phyloP scores from a whole-genome alignment of 2,329 filamentous ascomycete species.

The Elsinoe perseae region DNA sequence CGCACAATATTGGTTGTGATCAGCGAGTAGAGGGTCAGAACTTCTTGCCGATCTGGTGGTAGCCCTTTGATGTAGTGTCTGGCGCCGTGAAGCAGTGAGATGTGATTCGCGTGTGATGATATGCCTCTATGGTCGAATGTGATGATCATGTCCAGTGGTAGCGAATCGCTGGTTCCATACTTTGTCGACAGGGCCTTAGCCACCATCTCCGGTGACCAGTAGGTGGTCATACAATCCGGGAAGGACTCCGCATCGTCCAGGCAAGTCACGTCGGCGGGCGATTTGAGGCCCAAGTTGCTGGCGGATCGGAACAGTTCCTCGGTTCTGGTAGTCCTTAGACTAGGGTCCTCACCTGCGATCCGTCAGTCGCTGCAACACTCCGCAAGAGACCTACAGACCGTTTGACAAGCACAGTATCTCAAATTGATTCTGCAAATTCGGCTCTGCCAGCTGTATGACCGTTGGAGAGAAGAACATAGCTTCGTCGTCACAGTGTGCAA shows the following conservation, averaged over 20 bases:
- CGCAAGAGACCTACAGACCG: slow-evolving; percentile 49
- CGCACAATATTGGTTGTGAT: slow-evolving; percentile 59
- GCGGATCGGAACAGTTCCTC: not conserved
- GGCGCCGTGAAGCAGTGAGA: slow-evolving; percentile 73
- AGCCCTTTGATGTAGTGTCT: slow-evolving; percentile 57
- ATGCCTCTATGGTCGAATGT: slow-evolving; percentile 75
- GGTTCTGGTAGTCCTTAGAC: not conserved
- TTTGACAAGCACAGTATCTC: slow-evolving; percentile 90
- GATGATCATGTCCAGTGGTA: slow-evolving; percentile 57
- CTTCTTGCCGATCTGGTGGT: slow-evolving; percentile 54
- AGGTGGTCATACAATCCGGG: slow-evolving; percentile 77
- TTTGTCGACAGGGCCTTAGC: not conserved
- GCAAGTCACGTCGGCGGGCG: slow-evolving; percentile 74
- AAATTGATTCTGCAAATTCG: slow-evolving; percentile 75
- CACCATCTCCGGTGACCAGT: slow-evolving; percentile 46
- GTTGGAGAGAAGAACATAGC: slow-evolving; percentile 98
- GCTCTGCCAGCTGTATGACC: slow-evolving; percentile 71
- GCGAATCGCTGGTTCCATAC: not conserved
- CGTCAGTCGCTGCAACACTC: not conserved
- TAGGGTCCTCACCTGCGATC: not conserved
- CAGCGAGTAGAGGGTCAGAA: slow-evolving; percentile 74
- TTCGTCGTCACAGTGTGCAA: slow-evolving; percentile 96
- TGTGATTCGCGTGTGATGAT: slow-evolving; percentile 82
- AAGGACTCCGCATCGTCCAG: slow-evolving; percentile 67
- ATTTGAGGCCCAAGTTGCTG: slow-evolving; percentile 58